Percentiles rank a stretch among this genome's conserved stretches.
These are phyloP conservation scores for Leccinum pachyderme DNA, from an alignment of 1,284 basidiomycete genomes.

Conservation along the genomic window DNA sequence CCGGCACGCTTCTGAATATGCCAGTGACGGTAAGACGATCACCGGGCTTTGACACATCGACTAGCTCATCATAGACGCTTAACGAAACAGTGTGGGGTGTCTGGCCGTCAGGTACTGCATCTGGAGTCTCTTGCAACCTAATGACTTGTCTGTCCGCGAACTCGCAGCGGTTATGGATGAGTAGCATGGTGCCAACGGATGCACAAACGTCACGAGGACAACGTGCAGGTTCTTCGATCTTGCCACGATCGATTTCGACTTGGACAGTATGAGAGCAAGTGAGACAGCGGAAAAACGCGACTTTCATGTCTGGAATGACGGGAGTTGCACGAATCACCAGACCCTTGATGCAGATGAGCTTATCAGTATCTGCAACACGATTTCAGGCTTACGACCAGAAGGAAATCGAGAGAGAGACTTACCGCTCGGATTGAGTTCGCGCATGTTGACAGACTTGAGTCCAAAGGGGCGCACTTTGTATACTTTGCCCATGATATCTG, in stretches of 20 bases:
- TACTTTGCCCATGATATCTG: slow-evolving; percentile 75
- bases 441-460: slow-evolving; percentile 82
- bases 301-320: slow-evolving; percentile 98
- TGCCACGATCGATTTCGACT: slow-evolving; percentile 94
- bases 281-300: slow-evolving; percentile 97
- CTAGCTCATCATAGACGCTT: slow-evolving; percentile 96
- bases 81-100: slow-evolving; percentile 97
- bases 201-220: slow-evolving; percentile 94
- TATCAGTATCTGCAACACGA: slow-evolving; percentile 81
- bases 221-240: slow-evolving; percentile 88
- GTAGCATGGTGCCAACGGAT: slow-evolving; percentile 84
- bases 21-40: slow-evolving; percentile 91
- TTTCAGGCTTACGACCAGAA: slow-evolving; percentile 3
- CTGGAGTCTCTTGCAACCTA: slow-evolving; percentile 94
- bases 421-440: slow-evolving; percentile 88
- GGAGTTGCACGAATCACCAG: slow-evolving; percentile 97
- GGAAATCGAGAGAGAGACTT: slow-evolving; percentile 18
- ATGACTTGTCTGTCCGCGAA: slow-evolving; percentile 96
- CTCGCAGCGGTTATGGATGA: slow-evolving; percentile 96
- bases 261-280: slow-evolving; percentile 93
- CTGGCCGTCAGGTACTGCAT: slow-evolving; percentile 96
- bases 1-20: slow-evolving; percentile 92
- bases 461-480: slow-evolving; percentile 95
- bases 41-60: slow-evolving; percentile 93
- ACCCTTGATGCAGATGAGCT: slow-evolving; percentile 93